These are phyloP conservation scores for Kwoniella sp. DNA, from an alignment of 768 basidiomycete genomes.

Conservation along the genomic window DNA sequence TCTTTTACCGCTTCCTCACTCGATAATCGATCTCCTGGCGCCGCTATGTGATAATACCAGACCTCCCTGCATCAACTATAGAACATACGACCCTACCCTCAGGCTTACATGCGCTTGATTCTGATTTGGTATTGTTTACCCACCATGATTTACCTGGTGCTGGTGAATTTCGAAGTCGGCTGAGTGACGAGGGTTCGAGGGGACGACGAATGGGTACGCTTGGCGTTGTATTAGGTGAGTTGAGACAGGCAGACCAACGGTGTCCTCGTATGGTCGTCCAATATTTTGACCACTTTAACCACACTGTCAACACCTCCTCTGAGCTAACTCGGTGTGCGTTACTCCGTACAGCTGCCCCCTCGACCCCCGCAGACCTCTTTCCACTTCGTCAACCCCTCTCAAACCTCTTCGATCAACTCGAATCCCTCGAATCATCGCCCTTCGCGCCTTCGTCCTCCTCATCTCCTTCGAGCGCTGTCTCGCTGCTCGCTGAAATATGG, in stretches of 20 bases:
- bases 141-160: conserved; percentile 27
- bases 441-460: conserved; percentile 21
- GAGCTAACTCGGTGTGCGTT: too few species aligned
- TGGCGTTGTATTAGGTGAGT: conserved; percentile 44
- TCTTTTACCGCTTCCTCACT: too few species aligned
- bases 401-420: conserved; percentile 34
- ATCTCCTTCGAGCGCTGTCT: conserved; percentile 9
- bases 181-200: conserved; percentile 34
- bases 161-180: conserved; percentile 41
- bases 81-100: conserved; percentile 50
- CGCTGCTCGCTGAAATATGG: conserved; percentile 22
- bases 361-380: conserved; percentile 26
- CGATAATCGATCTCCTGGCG: too few species aligned
- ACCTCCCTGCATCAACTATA: conserved; percentile 27
- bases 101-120: conserved; percentile 45
- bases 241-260: too few species aligned
- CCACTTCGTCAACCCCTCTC: conserved; percentile 21
- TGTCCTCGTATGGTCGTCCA: too few species aligned
- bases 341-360: conserved; percentile 1
- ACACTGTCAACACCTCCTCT: too few species aligned
- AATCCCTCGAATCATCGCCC: conserved; percentile 20
- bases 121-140: conserved; percentile 44
- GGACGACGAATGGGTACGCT: conserved; percentile 53
- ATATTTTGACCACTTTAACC: too few species aligned
- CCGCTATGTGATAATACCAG: too few species aligned